Percentiles rank a stretch among this genome's conserved stretches.
phyloP scores from a whole-genome alignment of 2,329 filamentous ascomycete genomes.

The Scorias spongiosa region DNA sequence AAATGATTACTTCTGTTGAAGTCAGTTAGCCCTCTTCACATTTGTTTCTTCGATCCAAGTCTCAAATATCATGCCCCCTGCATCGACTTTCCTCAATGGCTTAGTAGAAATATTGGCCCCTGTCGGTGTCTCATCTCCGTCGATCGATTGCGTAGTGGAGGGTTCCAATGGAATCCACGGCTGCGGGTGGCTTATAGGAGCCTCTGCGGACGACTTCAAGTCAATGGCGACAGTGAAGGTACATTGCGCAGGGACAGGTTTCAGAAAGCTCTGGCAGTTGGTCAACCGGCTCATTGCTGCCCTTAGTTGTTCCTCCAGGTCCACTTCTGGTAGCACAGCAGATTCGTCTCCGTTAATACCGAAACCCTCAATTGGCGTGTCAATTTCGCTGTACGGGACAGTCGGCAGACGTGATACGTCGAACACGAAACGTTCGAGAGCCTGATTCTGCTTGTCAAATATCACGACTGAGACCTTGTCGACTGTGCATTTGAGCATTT shows the following conservation, averaged over 20 bases:
- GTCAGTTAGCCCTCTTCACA: neutral
- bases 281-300: constrained; percentile 50
- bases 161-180: constrained; percentile 47
- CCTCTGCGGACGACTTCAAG: constrained; percentile 42
- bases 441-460: constrained; percentile 34
- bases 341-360: constrained; percentile 13
- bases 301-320: constrained; percentile 59
- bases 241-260: constrained; percentile 45
- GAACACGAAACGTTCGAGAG: constrained; percentile 45
- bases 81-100: constrained; percentile 47
- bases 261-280: constrained; percentile 42
- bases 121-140: neutral
- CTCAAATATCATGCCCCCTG: constrained; percentile 51
- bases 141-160: constrained; percentile 3
- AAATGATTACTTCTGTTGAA: neutral
- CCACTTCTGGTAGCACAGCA: constrained; percentile 20
- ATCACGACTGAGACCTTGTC: constrained; percentile 42
- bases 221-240: constrained; percentile 67
- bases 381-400: constrained; percentile 30
- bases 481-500: constrained; percentile 48
- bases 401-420: constrained; percentile 42
- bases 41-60: constrained; percentile 50
- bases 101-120: constrained; percentile 30
- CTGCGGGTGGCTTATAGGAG: constrained; percentile 35
- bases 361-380: constrained; percentile 35